Evolutionary conservation across 78 protist genomes (phyloP).

Genomic region (Guillardia theta): DNA sequence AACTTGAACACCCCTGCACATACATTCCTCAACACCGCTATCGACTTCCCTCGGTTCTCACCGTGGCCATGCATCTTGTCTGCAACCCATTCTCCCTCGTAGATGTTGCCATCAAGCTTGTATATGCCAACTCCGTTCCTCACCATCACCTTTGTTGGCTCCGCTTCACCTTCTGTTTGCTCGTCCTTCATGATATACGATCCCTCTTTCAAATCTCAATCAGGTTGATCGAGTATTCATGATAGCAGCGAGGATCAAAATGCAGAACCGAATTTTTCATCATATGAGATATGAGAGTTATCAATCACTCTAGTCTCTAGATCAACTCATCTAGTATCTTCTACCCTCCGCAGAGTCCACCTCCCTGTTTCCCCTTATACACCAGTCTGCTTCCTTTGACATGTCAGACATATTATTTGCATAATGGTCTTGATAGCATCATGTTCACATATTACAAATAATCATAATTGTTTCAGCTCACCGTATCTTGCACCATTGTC

Average conservation of each 20-base stretch:
- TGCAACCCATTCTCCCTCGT: constrained; percentile 31
- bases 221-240: neutral
- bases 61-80: constrained; percentile 39
- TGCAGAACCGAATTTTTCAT: neutral
- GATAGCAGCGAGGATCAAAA: neutral
- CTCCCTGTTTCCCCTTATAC: no score
- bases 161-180: neutral
- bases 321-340: no score
- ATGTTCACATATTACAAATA: neutral
- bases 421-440: neutral
- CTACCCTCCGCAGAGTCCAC: no score
- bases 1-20: constrained; percentile 10
- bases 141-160: neutral
- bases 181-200: neutral
- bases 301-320: no score
- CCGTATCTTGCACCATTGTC: neutral
- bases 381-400: no score
- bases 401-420: neutral
- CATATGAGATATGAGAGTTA: neutral
- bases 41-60: no score
- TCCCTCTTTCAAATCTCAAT: neutral
- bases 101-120: neutral
- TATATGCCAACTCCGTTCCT: neutral
- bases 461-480: neutral
- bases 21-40: neutral